Evolutionary conservation across 306 rosid species (phyloP).

Genomic region (cucumber (Cucumis sativus)): DNA sequence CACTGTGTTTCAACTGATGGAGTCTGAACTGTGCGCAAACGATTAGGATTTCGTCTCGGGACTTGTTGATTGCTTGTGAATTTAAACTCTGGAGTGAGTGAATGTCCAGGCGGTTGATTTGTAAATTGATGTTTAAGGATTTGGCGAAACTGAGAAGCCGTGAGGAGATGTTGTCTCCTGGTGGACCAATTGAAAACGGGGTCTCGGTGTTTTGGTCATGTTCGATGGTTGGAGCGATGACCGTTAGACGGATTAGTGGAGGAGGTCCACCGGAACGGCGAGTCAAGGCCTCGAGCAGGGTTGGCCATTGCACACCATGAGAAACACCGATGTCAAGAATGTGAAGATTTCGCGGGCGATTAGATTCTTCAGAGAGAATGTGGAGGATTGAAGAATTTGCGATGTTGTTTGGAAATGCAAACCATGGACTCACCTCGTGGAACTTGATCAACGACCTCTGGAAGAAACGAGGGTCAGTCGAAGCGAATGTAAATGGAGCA

Average conservation of each 20-base stretch:
- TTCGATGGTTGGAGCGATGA: conserved; percentile 36
- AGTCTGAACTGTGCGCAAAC: conserved; percentile 75
- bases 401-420: conserved; percentile 67
- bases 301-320: conserved; percentile 92
- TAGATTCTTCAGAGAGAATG: conserved; percentile 39
- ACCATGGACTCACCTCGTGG: conserved; percentile 92
- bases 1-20: conserved; percentile 50
- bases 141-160: conserved; percentile 64
- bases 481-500: conserved; percentile 35
- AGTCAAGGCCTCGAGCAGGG: conserved; percentile 68
- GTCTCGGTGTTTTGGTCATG: conserved; percentile 31
- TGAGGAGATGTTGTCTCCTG: conserved; percentile 49
- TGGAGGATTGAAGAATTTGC: conserved; percentile 80
- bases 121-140: conserved; percentile 47
- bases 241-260: conserved; percentile 59
- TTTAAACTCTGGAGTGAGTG: conserved; percentile 33
- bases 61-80: conserved; percentile 26
- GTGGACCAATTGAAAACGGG: conserved; percentile 68
- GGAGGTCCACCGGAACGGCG: conserved; percentile 82
- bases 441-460: conserved; percentile 61
- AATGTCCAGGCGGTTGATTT: conserved; percentile 49
- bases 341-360: conserved; percentile 36
- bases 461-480: conserved; percentile 54
- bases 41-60: conserved; percentile 45
- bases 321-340: conserved; percentile 89